These are phyloP conservation scores for Leucocoprinus sp. DNA, from an alignment of 768 basidiomycete species.

Conservation along the genomic window DNA sequence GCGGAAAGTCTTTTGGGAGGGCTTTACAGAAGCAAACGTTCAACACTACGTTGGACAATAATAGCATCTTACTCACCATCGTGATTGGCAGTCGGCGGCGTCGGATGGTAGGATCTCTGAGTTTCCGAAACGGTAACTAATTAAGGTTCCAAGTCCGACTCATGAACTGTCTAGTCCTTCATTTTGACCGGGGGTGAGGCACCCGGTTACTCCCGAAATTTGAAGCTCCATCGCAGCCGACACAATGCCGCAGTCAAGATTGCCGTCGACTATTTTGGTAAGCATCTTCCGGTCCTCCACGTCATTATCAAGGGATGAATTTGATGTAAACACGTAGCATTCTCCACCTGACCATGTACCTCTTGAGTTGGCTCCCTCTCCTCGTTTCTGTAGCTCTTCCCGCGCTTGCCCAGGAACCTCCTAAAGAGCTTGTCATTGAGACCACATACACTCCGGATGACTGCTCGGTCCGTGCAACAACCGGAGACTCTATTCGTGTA, in stretches of 20 bases:
- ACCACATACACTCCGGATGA: constrained; percentile 50
- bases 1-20: constrained; percentile 98
- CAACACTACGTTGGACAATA: constrained; percentile 1
- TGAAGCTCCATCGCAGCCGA: neutral
- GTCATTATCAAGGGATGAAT: neutral
- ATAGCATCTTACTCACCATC: constrained; percentile 35
- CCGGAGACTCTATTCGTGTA: constrained; percentile 59
- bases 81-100: constrained; percentile 29
- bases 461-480: constrained; percentile 46
- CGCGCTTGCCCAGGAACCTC: constrained; percentile 35
- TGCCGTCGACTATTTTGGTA: neutral
- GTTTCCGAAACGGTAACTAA: constrained; percentile 14
- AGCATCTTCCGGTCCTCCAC: neutral
- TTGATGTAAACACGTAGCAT: neutral
- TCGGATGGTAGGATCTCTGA: constrained; percentile 17
- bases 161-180: constrained; percentile 32
- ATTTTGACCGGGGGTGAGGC: neutral
- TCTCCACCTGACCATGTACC: constrained; percentile 34
- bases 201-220: neutral
- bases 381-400: constrained; percentile 32
- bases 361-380: constrained; percentile 41
- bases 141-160: constrained; percentile 24
- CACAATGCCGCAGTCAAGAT: neutral
- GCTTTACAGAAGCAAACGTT: constrained; percentile 40
- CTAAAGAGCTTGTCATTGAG: constrained; percentile 52